Evolutionary conservation across 495 filamentous ascomycete genomes (phyloP).

Genomic region (Mycothermus thermophilus): DNA sequence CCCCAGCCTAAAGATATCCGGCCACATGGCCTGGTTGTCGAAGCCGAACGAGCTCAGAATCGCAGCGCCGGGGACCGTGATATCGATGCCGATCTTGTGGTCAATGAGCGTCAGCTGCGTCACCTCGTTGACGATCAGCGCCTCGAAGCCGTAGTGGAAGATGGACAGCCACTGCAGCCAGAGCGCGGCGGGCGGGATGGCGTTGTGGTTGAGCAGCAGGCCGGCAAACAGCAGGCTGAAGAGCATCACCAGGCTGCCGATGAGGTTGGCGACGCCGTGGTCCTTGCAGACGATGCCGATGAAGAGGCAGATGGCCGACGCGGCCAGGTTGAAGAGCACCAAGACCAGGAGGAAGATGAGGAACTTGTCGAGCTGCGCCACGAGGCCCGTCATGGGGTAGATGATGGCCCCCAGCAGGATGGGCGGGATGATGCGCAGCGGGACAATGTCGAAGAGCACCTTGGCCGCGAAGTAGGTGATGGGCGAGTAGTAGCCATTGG

Average conservation of each 20-base stretch:
- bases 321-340: conserved; percentile 90
- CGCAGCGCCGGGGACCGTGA: conserved; percentile 86
- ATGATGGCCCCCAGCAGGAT: conserved; percentile 94
- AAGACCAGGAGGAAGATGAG: conserved; percentile 82
- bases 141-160: conserved; percentile 97
- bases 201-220: conserved; percentile 83
- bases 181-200: conserved; percentile 64
- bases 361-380: conserved; percentile 71
- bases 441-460: conserved; percentile 89
- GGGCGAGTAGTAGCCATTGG: conserved; percentile 96
- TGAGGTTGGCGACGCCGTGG: conserved; percentile 80
- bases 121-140: conserved; percentile 94
- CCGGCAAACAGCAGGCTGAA: conserved; percentile 93
- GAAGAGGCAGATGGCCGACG: conserved; percentile 84
- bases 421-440: conserved; percentile 82
- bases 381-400: conserved; percentile 94
- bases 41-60: conserved; percentile 94
- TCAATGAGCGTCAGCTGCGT: conserved; percentile 80
- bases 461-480: conserved; percentile 94
- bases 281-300: conserved; percentile 94
- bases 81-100: conserved; percentile 87
- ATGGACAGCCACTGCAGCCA: conserved; percentile 97
- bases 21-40: conserved; percentile 68
- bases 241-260: conserved; percentile 93
- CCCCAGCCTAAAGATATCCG: conserved; percentile 66